A percentile compares a stretch with the other conserved stretches of the same genome.
Conservation (phyloP, 768 basidiomycete species). For the Pulveroboletus sp. region DNA sequence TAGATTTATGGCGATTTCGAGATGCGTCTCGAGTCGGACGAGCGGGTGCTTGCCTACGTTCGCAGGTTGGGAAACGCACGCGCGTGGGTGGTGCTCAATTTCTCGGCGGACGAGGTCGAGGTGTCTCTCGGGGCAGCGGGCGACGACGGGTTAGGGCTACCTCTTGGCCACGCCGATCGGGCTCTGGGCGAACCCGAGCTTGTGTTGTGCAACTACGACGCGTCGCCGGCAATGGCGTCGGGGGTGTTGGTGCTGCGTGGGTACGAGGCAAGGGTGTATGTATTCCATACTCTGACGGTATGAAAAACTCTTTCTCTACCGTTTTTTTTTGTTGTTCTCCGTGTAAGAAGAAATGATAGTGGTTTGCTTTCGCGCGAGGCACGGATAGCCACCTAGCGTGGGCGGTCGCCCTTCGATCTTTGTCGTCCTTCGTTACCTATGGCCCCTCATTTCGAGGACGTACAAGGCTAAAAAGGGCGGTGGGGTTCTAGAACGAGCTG, state of each 20-base stretch:
- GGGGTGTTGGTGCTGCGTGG: conserved; percentile 16
- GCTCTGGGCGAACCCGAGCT: not conserved
- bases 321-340: no score
- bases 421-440: no score
- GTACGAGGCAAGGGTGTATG: conserved; percentile 28
- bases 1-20: conserved; percentile 61
- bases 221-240: not conserved
- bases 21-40: conserved; percentile 42
- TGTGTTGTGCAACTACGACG: conserved; percentile 26
- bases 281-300: no score
- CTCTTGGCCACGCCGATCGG: not conserved
- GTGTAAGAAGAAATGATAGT: no score
- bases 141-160: not conserved
- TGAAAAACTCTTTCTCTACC: no score
- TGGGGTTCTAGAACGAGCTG: no score
- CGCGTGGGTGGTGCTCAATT: conserved; percentile 47
- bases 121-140: conserved; percentile 1
- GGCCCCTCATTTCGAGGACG: no score
- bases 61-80: conserved; percentile 33
- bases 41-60: conserved; percentile 51
- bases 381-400: no score
- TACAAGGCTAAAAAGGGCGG: no score
- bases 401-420: no score
- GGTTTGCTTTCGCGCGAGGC: no score
- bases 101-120: conserved; percentile 29